Evolutionary conservation across 192 early-diverging fungal genomes (phyloP), one percentile per base, ranked within the genome.

Genomic region (Dissophora globulifera): DNA sequence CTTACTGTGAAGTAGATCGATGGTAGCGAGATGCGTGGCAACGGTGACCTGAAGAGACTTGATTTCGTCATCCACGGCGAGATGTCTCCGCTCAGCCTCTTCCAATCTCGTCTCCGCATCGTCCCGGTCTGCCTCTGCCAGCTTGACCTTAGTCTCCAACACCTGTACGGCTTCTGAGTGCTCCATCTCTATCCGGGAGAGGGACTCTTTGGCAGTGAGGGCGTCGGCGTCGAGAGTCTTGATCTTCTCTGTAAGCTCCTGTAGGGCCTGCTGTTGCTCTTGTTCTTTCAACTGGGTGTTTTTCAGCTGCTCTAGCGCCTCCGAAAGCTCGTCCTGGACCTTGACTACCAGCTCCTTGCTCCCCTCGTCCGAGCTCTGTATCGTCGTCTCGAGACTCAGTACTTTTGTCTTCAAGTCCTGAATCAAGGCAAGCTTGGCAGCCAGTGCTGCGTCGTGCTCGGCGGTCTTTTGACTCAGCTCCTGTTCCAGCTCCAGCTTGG

Each of bases 71-170:
- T 59, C 56, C n/a, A 75, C 62, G 25, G 50, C 30, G 27, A 60
- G 57, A 32, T 66, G 62, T 0, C 62, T 54, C 0, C 71, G 47
- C 57, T 75, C 71, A 0, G 49, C 57, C 19, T 75, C 62, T 22
- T 75, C 71, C 20, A 65, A 32, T 15, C 20, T 47, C 10, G 71
- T 75, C 57, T 75, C 71, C 13, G 71, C 71, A 1, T 75, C 71
- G 27, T 75, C 71, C 22, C 62, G 33, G 31, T 66, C 71, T n/a
- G 71, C 62, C 20, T 75, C 71, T 20, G 57, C 62, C 15, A 66
- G 13, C 51, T 66, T 75, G 57, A 75, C 23, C 30, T 55, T 58
- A 48, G 10, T 38, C 45, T 75, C 48, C 29, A 75, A 31, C 1
- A 62, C 42, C 16, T 66, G 56, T 11, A 75, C 6, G 5, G 55